Conservation (phyloP, 164 flowering plant species). For the Platanus orientalis region DNA sequence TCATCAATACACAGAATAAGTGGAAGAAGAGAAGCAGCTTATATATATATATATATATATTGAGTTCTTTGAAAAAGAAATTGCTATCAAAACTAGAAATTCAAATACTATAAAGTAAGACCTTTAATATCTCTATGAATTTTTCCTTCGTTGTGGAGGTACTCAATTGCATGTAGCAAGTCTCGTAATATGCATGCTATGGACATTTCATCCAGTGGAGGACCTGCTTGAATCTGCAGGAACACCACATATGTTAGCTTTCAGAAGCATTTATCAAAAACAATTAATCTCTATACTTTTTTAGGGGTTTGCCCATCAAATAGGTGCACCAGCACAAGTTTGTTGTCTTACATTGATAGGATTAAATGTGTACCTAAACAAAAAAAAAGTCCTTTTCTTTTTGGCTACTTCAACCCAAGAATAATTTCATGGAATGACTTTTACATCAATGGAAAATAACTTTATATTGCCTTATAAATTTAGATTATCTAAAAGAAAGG, state of each 20-base stretch:
- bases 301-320: too few relatives aligned
- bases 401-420: too few relatives aligned
- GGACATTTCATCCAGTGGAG: slow-evolving; percentile 91
- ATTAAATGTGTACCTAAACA: too few relatives aligned
- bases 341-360: too few relatives aligned
- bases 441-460: too few relatives aligned
- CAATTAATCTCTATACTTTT: too few relatives aligned
- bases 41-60: too few relatives aligned
- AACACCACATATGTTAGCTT: slow-evolving; percentile 10
- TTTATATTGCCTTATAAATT: too few relatives aligned
- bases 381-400: too few relatives aligned
- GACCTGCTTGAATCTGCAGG: slow-evolving; percentile 86
- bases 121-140: slow-evolving; percentile 99
- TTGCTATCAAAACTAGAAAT: not conserved
- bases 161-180: slow-evolving; percentile 93
- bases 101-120: slow-evolving; percentile 13
- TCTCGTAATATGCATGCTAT: slow-evolving; percentile 92
- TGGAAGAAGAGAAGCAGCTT: not conserved
- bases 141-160: slow-evolving; percentile 93
- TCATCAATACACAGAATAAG: slow-evolving; percentile 9
- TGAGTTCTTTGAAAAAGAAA: slow-evolving; percentile 1
- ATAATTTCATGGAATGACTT: too few relatives aligned
- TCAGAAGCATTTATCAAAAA: not conserved
- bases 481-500: too few relatives aligned
- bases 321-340: too few relatives aligned